Percentiles rank a stretch among this genome's conserved stretches.
Evolutionary conservation across 179 eudicot species (phyloP).

Genomic region (Patellifolia procumbens): DNA sequence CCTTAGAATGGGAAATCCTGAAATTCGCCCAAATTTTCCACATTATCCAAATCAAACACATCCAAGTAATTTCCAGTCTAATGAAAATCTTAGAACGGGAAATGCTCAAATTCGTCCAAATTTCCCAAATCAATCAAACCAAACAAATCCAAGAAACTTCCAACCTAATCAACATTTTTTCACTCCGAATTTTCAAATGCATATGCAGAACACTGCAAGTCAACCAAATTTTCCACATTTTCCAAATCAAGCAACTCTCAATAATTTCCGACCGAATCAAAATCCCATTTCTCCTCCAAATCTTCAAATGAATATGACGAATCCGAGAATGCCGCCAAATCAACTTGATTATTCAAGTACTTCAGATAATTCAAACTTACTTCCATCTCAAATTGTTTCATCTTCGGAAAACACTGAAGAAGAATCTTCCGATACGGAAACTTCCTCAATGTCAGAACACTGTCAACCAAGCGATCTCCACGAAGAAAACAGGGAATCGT

Average conservation of each 20-base stretch:
- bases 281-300: not conserved
- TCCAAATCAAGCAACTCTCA: not conserved
- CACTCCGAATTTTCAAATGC: no score
- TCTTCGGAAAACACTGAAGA: not conserved
- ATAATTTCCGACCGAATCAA: not conserved
- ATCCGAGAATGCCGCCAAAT: not conserved
- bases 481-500: not conserved
- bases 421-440: not conserved
- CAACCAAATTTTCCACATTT: not conserved
- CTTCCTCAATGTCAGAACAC: not conserved
- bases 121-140: not conserved
- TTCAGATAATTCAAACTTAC: not conserved
- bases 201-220: no score
- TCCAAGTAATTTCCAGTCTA: not conserved
- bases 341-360: not conserved
- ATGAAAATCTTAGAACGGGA: no score
- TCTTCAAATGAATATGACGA: not conserved
- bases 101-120: no score
- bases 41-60: not conserved
- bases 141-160: not conserved
- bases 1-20: not conserved
- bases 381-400: not conserved
- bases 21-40: not conserved
- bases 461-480: not conserved
- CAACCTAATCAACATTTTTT: not conserved